A percentile compares a stretch with the other conserved stretches of the same genome.
Conservation (phyloP, 345 rosid species). For the Arabis alpina region DNA sequence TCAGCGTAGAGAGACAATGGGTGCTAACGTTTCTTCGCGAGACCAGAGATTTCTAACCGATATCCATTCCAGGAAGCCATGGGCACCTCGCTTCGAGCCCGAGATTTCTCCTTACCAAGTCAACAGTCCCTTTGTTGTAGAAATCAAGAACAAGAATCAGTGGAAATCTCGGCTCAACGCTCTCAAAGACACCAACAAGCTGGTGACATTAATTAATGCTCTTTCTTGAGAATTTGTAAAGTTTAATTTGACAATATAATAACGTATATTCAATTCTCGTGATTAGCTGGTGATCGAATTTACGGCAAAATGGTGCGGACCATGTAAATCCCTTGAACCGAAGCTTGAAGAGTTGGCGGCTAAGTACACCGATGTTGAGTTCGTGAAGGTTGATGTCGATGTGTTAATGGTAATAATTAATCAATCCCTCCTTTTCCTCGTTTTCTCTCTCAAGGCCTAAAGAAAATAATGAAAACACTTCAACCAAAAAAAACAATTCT, state of each 20-base stretch:
- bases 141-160: constrained; percentile 55
- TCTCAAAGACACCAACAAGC: constrained; percentile 58
- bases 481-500: background rate
- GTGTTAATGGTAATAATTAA: constrained; percentile 47
- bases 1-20: constrained; percentile 32
- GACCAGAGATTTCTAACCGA: constrained; percentile 12
- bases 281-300: constrained; percentile 70
- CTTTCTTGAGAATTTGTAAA: background rate
- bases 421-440: background rate
- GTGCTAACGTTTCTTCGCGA: constrained; percentile 33
- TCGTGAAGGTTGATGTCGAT: constrained; percentile 81
- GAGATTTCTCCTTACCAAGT: constrained; percentile 26
- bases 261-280: background rate
- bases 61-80: constrained; percentile 18
- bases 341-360: constrained; percentile 58
- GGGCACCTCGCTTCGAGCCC: constrained; percentile 33
- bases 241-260: background rate
- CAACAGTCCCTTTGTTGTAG: constrained; percentile 39
- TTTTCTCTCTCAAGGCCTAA: background rate
- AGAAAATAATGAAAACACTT: background rate
- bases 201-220: constrained; percentile 47
- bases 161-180: constrained; percentile 65
- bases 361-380: constrained; percentile 57
- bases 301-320: constrained; percentile 84
- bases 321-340: constrained; percentile 67